Evolutionary conservation across 345 rosid species (phyloP), one percentile per base, ranked within the genome.

Genomic region (Syzygium oleosum): DNA sequence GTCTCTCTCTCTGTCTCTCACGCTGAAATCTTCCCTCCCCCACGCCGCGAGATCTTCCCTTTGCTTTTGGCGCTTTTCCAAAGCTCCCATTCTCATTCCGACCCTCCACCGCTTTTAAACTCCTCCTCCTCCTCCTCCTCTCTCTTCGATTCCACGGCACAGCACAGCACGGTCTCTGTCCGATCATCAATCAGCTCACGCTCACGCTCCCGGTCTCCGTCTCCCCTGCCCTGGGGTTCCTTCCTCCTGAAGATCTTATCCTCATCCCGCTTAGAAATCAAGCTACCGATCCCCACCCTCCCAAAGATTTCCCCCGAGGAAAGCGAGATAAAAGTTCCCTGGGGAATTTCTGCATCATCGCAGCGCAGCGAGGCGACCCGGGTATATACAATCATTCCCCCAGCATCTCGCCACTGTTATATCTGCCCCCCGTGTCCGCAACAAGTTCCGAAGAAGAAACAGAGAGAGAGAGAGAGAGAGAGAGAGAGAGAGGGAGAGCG

Each of bases 171-270:
- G 12, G 83, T 73, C 49, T 73, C 83, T 19, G 83, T 19, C 80
- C 38, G 46, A 19, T 73, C 25, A 38, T 49, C 38, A 7, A 19
- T 73, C 25, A 19, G 80, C 14, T 68, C 46, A 17, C 79, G 79
- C 78, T 52, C 31, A 59, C 5, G 52, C 78, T 85, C 84, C 46
- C 83, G 12, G 83, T 73, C 49, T 73, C 83, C 22, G 83, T 19
- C 80, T 85, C 84, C 46, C 88, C 90, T 88, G 90, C 46, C 88
- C 10, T 49, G 52, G 12, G 87, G 90, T 94, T 92, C 93, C 96
- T 96, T 95, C 93, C 78, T 89, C 92, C 90, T 89, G 92, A 97
- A 95, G 98, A 85, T 97, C 95, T 95, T 95, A 93, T 96, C 97
- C 90, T 78, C 10, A 43, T 88, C 91, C 92, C 91, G 96, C 98